A percentile compares a stretch with the other conserved stretches of the same genome.
phyloP scores from a whole-genome alignment of 2,329 filamentous ascomycete genomes.

The Talaromyces sp. region DNA sequence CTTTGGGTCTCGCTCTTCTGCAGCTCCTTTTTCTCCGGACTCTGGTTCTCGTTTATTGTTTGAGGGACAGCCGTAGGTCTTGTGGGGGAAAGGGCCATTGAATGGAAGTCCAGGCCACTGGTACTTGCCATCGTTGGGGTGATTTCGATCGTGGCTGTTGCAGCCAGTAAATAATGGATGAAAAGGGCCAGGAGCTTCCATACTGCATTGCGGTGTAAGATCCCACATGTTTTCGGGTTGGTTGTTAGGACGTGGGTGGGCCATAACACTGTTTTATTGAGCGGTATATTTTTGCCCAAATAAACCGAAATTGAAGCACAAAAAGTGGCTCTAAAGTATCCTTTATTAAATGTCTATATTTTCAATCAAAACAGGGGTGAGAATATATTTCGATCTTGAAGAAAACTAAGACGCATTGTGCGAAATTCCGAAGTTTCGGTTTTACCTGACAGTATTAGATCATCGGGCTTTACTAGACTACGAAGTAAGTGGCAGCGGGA shows the following conservation, averaged over 20 bases:
- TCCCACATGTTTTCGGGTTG: neutral
- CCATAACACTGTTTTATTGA: too few relatives aligned
- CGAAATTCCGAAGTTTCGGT: too few relatives aligned
- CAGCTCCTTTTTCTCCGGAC: neutral
- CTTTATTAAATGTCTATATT: too few relatives aligned
- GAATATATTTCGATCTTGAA: too few relatives aligned
- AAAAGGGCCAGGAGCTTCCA: neutral
- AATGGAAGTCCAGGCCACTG: neutral
- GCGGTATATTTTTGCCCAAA: neutral
- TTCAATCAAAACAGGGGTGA: too few relatives aligned
- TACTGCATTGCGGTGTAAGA: neutral
- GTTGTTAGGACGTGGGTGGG: neutral
- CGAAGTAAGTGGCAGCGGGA: too few relatives aligned
- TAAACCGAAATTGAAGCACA: neutral
- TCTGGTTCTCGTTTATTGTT: neutral
- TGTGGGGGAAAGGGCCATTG: neutral
- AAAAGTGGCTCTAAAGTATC: too few relatives aligned
- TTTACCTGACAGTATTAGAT: too few relatives aligned
- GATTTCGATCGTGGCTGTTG: neutral
- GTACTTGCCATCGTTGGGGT: neutral
- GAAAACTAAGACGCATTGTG: too few relatives aligned
- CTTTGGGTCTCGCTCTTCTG: neutral
- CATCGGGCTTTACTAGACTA: too few relatives aligned
- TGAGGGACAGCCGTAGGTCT: neutral
- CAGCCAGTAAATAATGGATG: neutral